A percentile compares a stretch with the other conserved stretches of the same genome.
These are phyloP conservation scores for Neonectria punicea DNA, from an alignment of 2,329 filamentous ascomycete species.

Conservation along the genomic window DNA sequence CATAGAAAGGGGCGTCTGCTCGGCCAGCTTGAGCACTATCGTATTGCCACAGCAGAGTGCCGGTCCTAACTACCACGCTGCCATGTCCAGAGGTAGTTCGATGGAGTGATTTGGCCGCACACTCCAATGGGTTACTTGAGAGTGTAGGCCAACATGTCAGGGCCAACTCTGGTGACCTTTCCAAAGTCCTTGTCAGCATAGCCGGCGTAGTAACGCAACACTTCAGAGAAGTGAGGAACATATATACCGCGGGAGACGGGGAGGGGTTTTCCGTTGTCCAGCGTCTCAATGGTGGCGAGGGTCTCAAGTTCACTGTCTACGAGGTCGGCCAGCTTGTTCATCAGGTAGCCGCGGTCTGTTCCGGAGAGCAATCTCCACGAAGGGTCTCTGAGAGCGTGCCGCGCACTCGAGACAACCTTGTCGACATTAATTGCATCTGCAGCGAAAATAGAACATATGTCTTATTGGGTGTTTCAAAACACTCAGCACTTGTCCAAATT, in stretches of 20 bases:
- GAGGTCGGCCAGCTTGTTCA: conserved; percentile 77
- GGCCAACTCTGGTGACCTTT: conserved; percentile 78
- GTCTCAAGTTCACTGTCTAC: conserved; percentile 70
- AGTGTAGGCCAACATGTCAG: conserved; percentile 75
- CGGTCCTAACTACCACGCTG: conserved; percentile 1
- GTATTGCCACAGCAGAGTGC: conserved; percentile 68
- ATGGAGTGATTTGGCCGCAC: conserved; percentile 27
- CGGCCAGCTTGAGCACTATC: conserved; percentile 67
- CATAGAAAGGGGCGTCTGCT: conserved; percentile 70
- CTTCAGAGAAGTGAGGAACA: conserved; percentile 57
- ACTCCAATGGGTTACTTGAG: conserved; percentile 23
- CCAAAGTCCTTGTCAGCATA: conserved; percentile 84
- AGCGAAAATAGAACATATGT: conserved; percentile 77
- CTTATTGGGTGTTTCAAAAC: conserved; percentile 62
- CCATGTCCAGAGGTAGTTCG: conserved; percentile 15
- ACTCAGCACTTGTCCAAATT: neutral
- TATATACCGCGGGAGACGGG: conserved; percentile 72
- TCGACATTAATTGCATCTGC: conserved; percentile 75
- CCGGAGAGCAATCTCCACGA: conserved; percentile 74
- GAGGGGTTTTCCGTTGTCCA: conserved; percentile 84
- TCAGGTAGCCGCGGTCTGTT: conserved; percentile 73
- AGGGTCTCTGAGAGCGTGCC: conserved; percentile 70
- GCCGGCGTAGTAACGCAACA: conserved; percentile 80
- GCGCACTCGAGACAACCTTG: conserved; percentile 74
- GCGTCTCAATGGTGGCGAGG: conserved; percentile 70